Base-by-base conservation (phyloP, 805 yeast genomes). In the Pichia phayaonensis region DNA sequence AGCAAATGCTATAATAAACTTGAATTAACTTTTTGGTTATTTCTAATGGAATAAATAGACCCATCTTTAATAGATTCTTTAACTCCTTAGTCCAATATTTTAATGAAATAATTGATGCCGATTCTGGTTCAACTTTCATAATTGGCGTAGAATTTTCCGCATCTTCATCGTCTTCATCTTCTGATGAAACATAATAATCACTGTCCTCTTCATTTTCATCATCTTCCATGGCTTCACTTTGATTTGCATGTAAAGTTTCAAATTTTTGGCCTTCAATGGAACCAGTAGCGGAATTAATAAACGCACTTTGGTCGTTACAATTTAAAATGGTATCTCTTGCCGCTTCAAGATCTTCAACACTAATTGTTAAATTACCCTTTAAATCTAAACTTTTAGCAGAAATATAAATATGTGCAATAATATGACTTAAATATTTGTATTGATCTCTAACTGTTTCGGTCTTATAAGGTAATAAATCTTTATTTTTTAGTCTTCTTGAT, bases 71-170 rank as follows among this genome's bases (percentile, higher is more conserved):
- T 78, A 96, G 84, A 40, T 84, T 83, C 46, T 80, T 76, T 54
- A 92, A 73, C 63, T 90, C 97, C 48, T 84, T 82, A 0, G 97
- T 84, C 96, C 97, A 90, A 52, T 84, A 86, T 48, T 83, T 76
- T 8, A 89, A 84, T 43, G 83, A 76, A 8, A 86, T 81, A 8
- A 87, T 83, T 0, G 94, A 80, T 0, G 94, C 85, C 1, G 88
- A 80, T 56, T 77, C 74, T 2, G 85, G 80, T 1, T 83, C 74
- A 11, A 80, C 74, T 56, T 81, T 82, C 52, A 84, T 82, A 44
- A 83, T 83, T 1, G 72, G 74, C 0, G 73, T 72, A 0, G 70
- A 71, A 1, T 69, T 68, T 12, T 61, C 61, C 31, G 56, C 54
- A 13, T 68, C 74, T 21, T 69, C 76, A 15, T 72, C 77, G 29